A percentile compares a stretch with the other conserved stretches of the same genome.
phyloP scores from a whole-genome alignment of 2,329 filamentous ascomycete species.

The Colletotrichum theobromicola region DNA sequence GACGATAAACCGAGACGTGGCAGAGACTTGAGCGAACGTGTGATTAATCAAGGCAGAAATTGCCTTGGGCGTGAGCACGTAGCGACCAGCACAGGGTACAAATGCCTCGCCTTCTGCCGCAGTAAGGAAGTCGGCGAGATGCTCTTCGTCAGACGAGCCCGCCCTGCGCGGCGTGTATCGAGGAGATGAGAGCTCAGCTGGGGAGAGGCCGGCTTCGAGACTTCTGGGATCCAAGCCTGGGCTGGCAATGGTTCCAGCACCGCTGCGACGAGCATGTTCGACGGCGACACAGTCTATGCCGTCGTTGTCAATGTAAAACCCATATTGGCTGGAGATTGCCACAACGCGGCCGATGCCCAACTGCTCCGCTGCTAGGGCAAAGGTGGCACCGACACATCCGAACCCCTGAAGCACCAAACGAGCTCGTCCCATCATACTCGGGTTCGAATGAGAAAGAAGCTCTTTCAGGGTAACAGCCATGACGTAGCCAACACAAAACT shows the following conservation, averaged over 20 bases:
- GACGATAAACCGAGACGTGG: neutral
- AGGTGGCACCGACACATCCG: neutral
- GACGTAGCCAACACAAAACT: neutral
- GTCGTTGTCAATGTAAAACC: neutral
- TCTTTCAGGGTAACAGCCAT: neutral
- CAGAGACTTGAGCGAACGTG: neutral
- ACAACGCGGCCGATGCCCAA: neutral
- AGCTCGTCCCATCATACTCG: neutral
- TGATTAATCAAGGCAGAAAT: neutral
- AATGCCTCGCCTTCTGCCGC: neutral
- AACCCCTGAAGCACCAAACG: neutral
- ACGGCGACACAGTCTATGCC: neutral
- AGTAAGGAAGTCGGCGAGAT: neutral
- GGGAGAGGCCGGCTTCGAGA: neutral
- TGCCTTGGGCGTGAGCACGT: neutral
- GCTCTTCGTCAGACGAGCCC: neutral
- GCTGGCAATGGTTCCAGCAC: neutral
- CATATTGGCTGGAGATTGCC: neutral
- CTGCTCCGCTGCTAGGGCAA: neutral
- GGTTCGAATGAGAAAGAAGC: neutral
- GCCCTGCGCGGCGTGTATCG: neutral
- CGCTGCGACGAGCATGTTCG: neutral
- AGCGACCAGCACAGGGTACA: neutral
- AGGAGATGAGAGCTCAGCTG: neutral
- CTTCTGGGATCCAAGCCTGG: neutral